Base-by-base conservation (phyloP, 73 alveolate species). In the Breviolum minutum region DNA sequence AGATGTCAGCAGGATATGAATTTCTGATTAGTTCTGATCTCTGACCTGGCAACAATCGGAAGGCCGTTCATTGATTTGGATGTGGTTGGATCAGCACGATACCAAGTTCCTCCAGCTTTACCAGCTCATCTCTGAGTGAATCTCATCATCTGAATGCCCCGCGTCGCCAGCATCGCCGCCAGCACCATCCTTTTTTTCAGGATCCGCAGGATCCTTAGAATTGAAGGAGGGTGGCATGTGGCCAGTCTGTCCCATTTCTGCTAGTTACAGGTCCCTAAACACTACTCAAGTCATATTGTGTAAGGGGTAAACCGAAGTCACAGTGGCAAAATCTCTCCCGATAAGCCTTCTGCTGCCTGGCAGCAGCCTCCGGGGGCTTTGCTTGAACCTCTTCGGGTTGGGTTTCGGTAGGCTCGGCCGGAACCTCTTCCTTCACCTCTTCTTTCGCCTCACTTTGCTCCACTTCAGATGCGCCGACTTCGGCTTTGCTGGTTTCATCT, bases 121-220 rank as follows among this genome's bases (percentile, higher is more conserved):
- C 88, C 88, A 80, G 88, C 88, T 80, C 88, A 80, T 80, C 88
- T 80, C 88, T 22, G 88, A 80, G 88, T 80, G 88, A 80, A 80
- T 48, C 88, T 80, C 88, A 48, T 80, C 88, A 63, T 80, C 88
- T 26, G 88, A 80, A 17, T 80, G 32, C 22, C 63, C 86, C 61
- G 54, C 54, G 54, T 40, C 54, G 54, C 54, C 54, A 3, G 54
- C 54, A 3, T 40, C 54, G 54, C 54, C 54, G 54, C 54, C 54
- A 40, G 86, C 86, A 48, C 17, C 69, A 10, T 80, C 88, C 54
- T 80, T 66, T 17, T 80, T 80, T 30, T 80, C 54, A 6, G 66
- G 69, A 8, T 80, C 88, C 32, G 32, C 17, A 77, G 86, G 13
- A 73, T 24, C 82, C 24, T 73, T 73, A 63, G 13, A 77, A 29